Conservation (phyloP, 768 basidiomycete genomes). For the Pleurotus sapidus region DNA sequence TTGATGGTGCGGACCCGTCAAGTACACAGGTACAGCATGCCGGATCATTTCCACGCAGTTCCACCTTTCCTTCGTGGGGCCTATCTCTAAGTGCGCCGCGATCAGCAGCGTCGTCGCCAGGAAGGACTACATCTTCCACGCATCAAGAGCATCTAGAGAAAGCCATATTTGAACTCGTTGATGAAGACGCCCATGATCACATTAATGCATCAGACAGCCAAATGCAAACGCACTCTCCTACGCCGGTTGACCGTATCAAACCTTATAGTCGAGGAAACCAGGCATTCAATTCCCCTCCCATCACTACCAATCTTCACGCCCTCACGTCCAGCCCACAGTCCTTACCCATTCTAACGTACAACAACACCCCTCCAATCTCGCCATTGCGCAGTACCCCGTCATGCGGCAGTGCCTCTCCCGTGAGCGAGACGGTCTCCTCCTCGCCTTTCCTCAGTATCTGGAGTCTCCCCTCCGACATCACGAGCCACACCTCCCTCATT, state of each 20-base stretch:
- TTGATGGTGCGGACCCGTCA: background rate
- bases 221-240: background rate
- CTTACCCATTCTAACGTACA: background rate
- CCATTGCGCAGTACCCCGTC: slow-evolving; percentile 1
- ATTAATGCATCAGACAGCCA: background rate
- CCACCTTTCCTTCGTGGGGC: background rate
- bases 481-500: background rate
- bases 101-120: slow-evolving; percentile 1
- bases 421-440: background rate
- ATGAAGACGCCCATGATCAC: slow-evolving; percentile 2
- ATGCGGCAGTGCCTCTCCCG: slow-evolving; percentile 1
- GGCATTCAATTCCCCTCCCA: background rate
- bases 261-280: slow-evolving; percentile 1
- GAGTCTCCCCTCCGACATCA: slow-evolving; percentile 5
- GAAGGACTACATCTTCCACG: background rate
- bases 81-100: background rate
- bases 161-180: slow-evolving; percentile 7
- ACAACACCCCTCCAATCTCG: slow-evolving; percentile 5
- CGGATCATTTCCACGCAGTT: background rate
- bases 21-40: background rate
- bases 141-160: slow-evolving; percentile 5
- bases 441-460: slow-evolving; percentile 1
- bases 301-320: background rate
- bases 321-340: slow-evolving; percentile 5
- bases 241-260: background rate